Conservation (phyloP, 768 basidiomycete species). For the Suillus subluteus region DNA sequence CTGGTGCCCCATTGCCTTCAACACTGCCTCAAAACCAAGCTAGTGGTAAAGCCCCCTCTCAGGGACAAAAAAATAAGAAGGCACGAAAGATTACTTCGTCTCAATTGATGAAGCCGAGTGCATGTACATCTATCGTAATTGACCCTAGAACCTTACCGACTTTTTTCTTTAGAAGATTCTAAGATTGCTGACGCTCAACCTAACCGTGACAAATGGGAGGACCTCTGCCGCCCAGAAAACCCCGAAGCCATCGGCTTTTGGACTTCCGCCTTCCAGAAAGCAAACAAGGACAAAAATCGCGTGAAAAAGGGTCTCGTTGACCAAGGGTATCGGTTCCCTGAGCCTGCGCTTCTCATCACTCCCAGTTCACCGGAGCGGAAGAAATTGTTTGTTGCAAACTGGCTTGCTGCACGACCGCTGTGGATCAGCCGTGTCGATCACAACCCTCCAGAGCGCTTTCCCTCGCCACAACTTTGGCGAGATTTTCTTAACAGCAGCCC, state of each 20-base stretch:
- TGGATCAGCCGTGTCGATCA: no score
- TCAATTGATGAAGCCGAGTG: neutral
- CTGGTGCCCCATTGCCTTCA: neutral
- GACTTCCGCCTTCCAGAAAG: neutral
- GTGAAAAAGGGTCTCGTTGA: no score
- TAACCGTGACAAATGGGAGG: constrained; percentile 9
- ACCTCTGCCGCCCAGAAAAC: neutral
- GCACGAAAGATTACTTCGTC: neutral
- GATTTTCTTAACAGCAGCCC: constrained; percentile 14
- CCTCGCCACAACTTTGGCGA: constrained; percentile 12
- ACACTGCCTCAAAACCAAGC: neutral
- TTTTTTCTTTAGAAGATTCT: neutral
- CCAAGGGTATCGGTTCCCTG: no score
- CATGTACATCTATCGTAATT: neutral
- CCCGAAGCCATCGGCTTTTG: neutral
- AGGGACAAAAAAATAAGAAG: neutral
- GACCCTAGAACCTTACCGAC: neutral
- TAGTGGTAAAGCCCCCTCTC: constrained; percentile 9
- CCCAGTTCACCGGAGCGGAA: no score
- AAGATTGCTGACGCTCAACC: neutral
- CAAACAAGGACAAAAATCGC: constrained; percentile 8
- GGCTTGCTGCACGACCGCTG: no score
- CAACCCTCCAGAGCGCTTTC: constrained; percentile 9
- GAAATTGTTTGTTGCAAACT: no score
- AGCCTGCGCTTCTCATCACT: no score